These are phyloP conservation scores for Ambrosia artemisiifolia DNA, from an alignment of 129 eudicot species.

Conservation along the genomic window DNA sequence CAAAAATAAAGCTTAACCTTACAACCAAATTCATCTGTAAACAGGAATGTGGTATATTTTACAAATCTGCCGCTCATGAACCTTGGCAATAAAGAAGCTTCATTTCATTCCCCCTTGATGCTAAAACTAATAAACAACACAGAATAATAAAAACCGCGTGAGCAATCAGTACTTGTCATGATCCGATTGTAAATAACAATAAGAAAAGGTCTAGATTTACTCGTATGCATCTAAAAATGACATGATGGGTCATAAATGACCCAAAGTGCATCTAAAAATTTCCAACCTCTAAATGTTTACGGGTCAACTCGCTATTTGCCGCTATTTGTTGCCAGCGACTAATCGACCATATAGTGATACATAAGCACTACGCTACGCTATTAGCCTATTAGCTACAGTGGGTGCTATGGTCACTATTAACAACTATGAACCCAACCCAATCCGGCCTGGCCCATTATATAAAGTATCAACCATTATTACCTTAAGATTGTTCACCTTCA, in stretches of 20 bases:
- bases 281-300: background rate
- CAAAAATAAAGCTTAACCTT: conserved; percentile 20
- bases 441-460: background rate
- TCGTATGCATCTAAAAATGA: no score
- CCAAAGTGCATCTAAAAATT: background rate
- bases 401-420: no score
- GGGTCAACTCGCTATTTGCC: no score
- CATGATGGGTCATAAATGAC: background rate
- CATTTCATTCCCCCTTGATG: conserved; percentile 46
- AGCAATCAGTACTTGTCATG: background rate
- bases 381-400: no score
- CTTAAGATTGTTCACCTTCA: conserved; percentile 52
- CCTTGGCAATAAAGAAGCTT: conserved; percentile 29
- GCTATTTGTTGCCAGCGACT: no score
- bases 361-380: no score
- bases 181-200: background rate
- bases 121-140: conserved; percentile 43
- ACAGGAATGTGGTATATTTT: background rate
- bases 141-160: conserved; percentile 14
- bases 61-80: conserved; percentile 16
- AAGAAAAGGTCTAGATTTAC: background rate
- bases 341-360: no score
- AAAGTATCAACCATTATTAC: conserved; percentile 18
- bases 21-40: conserved; percentile 24
- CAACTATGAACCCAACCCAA: background rate